phyloP scores from a whole-genome alignment of 371 early-diverging fungal genomes.

The Paraphysoderma sedebokerense region DNA sequence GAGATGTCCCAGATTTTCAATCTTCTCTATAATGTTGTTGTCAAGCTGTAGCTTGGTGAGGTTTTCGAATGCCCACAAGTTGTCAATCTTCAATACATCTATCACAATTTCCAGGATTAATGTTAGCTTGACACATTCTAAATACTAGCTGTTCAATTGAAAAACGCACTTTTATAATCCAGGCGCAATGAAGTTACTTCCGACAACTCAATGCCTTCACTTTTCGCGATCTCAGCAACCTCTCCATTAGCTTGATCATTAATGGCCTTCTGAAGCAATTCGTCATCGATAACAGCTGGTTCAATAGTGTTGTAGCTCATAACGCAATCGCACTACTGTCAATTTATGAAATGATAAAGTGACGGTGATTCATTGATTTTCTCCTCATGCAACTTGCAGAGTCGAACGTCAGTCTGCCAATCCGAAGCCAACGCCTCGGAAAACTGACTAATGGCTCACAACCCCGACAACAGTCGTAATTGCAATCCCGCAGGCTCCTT shows the following conservation, averaged over 20 bases:
- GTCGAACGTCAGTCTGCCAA: too few species aligned
- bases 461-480: too few species aligned
- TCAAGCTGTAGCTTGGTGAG: slow-evolving; percentile 33
- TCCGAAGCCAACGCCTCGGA: too few species aligned
- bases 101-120: neutral
- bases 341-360: too few species aligned
- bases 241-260: slow-evolving; percentile 24
- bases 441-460: too few species aligned
- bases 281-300: slow-evolving; percentile 33
- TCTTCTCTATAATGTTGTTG: slow-evolving; percentile 38
- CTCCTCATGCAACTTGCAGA: too few species aligned
- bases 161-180: slow-evolving; percentile 30
- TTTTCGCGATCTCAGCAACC: slow-evolving; percentile 24
- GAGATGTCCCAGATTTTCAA: slow-evolving; percentile 27
- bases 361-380: too few species aligned
- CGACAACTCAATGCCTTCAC: slow-evolving; percentile 23
- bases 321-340: too few species aligned
- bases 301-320: slow-evolving; percentile 19
- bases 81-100: slow-evolving; percentile 37
- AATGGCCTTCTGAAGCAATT: slow-evolving; percentile 20
- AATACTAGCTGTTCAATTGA: neutral
- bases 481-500: too few species aligned
- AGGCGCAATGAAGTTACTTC: slow-evolving; percentile 20
- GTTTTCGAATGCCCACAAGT: slow-evolving; percentile 28
- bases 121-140: neutral